Evolutionary conservation across 148 eudicot genomes (phyloP).

Genomic region (Nepenthes mirabilis): DNA sequence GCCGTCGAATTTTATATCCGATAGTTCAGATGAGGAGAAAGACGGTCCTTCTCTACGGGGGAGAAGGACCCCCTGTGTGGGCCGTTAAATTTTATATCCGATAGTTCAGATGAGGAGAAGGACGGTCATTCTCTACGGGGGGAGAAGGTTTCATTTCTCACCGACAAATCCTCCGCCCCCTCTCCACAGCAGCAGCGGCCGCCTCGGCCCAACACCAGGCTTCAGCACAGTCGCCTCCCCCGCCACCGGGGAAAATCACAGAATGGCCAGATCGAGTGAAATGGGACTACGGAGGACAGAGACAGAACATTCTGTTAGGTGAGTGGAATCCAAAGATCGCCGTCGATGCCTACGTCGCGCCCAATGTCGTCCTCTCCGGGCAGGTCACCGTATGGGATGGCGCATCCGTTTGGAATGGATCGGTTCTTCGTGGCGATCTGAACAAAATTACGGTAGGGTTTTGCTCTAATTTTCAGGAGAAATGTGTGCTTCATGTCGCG

Average conservation of each 20-base stretch:
- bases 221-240: not conserved
- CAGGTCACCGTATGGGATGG: conserved; percentile 90
- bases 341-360: conserved; percentile 93
- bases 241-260: conserved; percentile 18
- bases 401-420: conserved; percentile 87
- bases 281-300: conserved; percentile 95
- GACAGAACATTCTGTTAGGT: conserved; percentile 64
- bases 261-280: conserved; percentile 73
- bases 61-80: no score
- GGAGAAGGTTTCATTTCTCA: no score
- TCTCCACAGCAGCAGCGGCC: no score
- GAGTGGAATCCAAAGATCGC: conserved; percentile 96
- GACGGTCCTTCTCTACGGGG: no score
- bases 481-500: conserved; percentile 88
- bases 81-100: no score
- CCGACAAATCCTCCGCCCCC: no score
- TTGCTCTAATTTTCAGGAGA: conserved; percentile 86
- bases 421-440: conserved; percentile 81
- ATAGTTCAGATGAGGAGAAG: no score
- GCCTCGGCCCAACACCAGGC: no score
- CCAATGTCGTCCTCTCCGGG: conserved; percentile 89
- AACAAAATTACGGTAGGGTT: conserved; percentile 83
- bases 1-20: no score
- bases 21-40: no score
- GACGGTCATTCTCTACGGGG: no score